These are phyloP conservation scores for Ceratocystiopsis minuta DNA, from an alignment of 2,329 filamentous ascomycete genomes.

Conservation along the genomic window DNA sequence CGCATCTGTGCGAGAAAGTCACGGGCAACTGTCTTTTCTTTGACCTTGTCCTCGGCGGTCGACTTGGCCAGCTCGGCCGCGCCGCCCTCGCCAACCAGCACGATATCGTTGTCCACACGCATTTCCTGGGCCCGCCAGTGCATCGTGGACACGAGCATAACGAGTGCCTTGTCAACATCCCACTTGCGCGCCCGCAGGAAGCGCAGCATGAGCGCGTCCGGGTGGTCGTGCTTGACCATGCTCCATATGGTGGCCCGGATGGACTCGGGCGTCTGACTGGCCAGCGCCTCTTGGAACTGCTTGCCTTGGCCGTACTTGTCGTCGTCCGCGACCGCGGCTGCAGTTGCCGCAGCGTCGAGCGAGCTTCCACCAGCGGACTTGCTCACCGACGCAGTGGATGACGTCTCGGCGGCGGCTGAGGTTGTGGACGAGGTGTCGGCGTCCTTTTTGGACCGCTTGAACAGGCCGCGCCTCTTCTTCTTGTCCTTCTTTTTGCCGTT, in stretches of 20 bases:
- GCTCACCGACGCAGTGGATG: background rate
- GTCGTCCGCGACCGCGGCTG: conserved; percentile 30
- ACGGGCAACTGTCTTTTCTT: conserved; percentile 42
- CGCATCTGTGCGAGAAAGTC: conserved; percentile 74
- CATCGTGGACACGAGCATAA: conserved; percentile 91
- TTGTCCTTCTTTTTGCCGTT: conserved; percentile 37
- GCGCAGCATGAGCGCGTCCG: conserved; percentile 64
- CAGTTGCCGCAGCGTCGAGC: too few relatives aligned
- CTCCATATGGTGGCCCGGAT: conserved; percentile 72
- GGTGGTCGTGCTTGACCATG: conserved; percentile 91
- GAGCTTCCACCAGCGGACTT: background rate
- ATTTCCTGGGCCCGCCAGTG: conserved; percentile 74
- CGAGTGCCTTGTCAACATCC: conserved; percentile 80
- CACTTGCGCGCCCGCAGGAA: conserved; percentile 86
- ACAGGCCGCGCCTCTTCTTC: conserved; percentile 56
- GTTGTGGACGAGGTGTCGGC: conserved; percentile 20
- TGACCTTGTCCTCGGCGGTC: background rate
- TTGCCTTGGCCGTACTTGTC: conserved; percentile 90
- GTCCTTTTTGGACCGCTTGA: conserved; percentile 42
- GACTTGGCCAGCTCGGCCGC: conserved; percentile 37
- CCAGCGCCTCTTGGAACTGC: conserved; percentile 66
- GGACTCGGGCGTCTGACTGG: conserved; percentile 57
- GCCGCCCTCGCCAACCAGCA: conserved; percentile 53
- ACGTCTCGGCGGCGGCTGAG: background rate
- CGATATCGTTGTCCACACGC: conserved; percentile 78